Conservation (phyloP, 1,284 basidiomycete genomes). For the Pseudozyma pruni region DNA sequence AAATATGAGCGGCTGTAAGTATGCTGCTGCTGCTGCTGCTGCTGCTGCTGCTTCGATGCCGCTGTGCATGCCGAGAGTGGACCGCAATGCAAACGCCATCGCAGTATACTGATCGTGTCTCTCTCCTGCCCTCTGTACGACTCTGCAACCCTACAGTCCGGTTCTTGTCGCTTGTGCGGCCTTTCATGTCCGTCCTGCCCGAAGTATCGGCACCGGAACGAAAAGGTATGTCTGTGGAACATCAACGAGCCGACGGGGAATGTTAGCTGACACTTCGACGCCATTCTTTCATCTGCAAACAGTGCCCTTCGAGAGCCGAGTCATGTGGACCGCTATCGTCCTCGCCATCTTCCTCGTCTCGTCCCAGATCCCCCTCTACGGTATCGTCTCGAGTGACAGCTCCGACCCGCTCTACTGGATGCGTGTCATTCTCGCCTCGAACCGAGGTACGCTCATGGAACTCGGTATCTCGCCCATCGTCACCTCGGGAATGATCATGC, state of each 20-base stretch:
- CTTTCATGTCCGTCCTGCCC: conserved; percentile 67
- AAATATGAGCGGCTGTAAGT: conserved; percentile 51
- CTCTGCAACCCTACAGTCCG: conserved; percentile 48
- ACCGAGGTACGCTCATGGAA: conserved; percentile 98
- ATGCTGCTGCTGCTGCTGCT: neutral
- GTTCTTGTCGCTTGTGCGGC: conserved; percentile 67
- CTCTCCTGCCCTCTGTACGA: neutral
- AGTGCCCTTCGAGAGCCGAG: conserved; percentile 66
- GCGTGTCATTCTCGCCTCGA: conserved; percentile 97
- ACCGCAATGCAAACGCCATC: too few relatives aligned
- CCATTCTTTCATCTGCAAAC: neutral
- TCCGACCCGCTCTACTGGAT: conserved; percentile 97
- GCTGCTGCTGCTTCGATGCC: too few relatives aligned
- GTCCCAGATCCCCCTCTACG: conserved; percentile 67
- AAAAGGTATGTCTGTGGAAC: conserved; percentile 48
- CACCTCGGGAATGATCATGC: conserved; percentile 98
- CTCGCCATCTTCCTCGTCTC: conserved; percentile 67
- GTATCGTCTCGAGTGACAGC: conserved; percentile 67
- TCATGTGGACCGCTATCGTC: conserved; percentile 68
- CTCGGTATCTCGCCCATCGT: conserved; percentile 97
- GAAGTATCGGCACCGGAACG: conserved; percentile 67
- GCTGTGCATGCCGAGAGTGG: too few relatives aligned
- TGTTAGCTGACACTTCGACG: conserved; percentile 3
- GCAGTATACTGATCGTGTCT: conserved; percentile 12
- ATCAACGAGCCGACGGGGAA: too few relatives aligned